These are phyloP conservation scores for Phytopythium delawarense DNA, from an alignment of 352 stramenopile genomes.

Conservation along the genomic window DNA sequence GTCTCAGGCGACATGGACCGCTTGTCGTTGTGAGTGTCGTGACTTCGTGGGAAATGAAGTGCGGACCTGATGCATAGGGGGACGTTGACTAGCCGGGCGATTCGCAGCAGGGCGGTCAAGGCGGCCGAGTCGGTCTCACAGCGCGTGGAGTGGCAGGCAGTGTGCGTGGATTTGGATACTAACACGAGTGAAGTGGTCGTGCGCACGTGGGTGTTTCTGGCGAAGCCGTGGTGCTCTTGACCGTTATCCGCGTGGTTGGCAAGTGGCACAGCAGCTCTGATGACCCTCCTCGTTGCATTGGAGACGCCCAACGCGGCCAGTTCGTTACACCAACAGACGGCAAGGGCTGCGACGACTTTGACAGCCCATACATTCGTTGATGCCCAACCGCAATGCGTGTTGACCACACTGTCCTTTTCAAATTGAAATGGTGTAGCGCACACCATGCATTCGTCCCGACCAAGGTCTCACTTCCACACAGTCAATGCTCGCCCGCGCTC, in stretches of 20 bases:
- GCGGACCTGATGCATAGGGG: background rate
- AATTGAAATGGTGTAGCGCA: no score
- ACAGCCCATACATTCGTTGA: no score
- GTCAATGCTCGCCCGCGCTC: background rate
- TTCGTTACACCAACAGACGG: no score
- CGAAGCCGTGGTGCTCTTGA: no score
- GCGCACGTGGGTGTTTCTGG: background rate
- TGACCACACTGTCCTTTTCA: no score
- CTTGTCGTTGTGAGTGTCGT: conserved; percentile 57
- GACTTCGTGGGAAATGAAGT: conserved; percentile 12
- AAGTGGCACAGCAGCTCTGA: no score
- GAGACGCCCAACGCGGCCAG: no score
- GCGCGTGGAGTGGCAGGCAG: conserved; percentile 5
- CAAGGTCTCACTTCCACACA: background rate
- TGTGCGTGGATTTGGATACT: conserved; percentile 15
- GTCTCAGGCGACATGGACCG: conserved; percentile 85
- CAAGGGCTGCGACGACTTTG: no score
- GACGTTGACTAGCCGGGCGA: background rate
- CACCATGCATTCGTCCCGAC: no score
- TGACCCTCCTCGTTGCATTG: no score
- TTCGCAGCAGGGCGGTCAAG: background rate
- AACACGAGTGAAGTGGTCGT: conserved; percentile 1
- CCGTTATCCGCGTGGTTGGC: no score
- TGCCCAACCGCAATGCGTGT: no score
- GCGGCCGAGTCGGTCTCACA: background rate